Evolutionary conservation across 306 rosid genomes (phyloP).

Genomic region (Prunus persica): DNA sequence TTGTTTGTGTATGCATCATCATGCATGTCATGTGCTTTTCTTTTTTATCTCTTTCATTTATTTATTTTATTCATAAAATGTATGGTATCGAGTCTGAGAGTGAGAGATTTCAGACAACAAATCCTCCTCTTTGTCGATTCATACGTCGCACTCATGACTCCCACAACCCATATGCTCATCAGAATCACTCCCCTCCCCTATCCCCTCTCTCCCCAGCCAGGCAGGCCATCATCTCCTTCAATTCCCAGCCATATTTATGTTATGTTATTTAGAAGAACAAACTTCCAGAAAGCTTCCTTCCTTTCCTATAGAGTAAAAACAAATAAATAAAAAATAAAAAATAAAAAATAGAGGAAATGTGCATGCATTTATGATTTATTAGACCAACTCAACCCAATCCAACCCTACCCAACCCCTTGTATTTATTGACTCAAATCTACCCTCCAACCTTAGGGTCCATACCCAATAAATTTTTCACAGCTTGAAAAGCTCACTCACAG

Average conservation of each 20-base stretch:
- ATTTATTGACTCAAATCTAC: constrained; percentile 57
- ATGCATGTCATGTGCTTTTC: not conserved
- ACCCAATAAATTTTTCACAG: constrained; percentile 42
- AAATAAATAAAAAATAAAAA: too few species aligned
- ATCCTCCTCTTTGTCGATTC: constrained; percentile 76
- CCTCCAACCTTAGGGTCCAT: constrained; percentile 32
- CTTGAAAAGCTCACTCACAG: not conserved
- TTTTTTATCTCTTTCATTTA: not conserved
- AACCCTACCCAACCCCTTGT: not conserved
- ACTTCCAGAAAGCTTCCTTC: constrained; percentile 37
- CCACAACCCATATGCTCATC: constrained; percentile 33
- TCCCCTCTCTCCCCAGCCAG: too few species aligned
- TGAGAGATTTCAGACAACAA: constrained; percentile 39
- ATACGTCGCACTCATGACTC: constrained; percentile 96
- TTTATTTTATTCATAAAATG: not conserved
- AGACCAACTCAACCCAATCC: constrained; percentile 1
- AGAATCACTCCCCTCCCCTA: not conserved
- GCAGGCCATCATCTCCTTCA: not conserved
- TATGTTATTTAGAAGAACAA: constrained; percentile 33
- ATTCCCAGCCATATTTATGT: constrained; percentile 1
- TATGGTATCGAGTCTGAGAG: not conserved
- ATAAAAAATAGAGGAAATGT: not conserved
- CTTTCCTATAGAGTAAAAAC: too few species aligned
- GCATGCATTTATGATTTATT: constrained; percentile 36
- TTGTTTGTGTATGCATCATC: not conserved